Evolutionary conservation across 2,329 filamentous ascomycete genomes (phyloP).

Genomic region (Talaromyces piceae): DNA sequence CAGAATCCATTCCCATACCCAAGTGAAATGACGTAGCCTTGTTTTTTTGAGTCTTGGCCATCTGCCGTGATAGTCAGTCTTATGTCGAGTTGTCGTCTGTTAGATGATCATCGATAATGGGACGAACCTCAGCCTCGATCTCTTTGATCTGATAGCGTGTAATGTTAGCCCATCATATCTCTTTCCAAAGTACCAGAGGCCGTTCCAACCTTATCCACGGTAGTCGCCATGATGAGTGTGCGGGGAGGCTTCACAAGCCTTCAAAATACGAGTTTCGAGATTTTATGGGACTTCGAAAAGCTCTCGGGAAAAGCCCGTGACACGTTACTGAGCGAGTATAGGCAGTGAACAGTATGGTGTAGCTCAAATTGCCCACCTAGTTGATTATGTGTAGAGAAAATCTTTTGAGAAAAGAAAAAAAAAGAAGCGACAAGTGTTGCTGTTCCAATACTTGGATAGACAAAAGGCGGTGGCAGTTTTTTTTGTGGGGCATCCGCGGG

Average conservation of each 20-base stretch:
- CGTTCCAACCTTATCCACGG: conserved; percentile 77
- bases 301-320: not conserved
- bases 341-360: conserved; percentile 16
- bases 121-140: conserved; percentile 81
- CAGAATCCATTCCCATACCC: conserved; percentile 41
- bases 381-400: not conserved
- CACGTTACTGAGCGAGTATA: not conserved
- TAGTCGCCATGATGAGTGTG: conserved; percentile 71
- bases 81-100: not conserved
- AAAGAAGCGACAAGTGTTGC: not conserved
- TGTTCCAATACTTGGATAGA: not conserved
- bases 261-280: not conserved
- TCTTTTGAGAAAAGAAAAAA: not conserved
- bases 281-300: not conserved
- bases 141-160: conserved; percentile 71
- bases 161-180: not conserved
- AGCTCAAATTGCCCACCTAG: not conserved
- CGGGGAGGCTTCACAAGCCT: not conserved
- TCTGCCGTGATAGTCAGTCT: conserved; percentile 45
- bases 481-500: not conserved
- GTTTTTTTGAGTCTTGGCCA: conserved; percentile 96
- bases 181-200: not conserved
- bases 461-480: conserved; percentile 1
- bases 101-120: conserved; percentile 1
- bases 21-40: conserved; percentile 91